Conservation (phyloP, 2,329 filamentous ascomycete species). For the Aspergillus novofumigatus region DNA sequence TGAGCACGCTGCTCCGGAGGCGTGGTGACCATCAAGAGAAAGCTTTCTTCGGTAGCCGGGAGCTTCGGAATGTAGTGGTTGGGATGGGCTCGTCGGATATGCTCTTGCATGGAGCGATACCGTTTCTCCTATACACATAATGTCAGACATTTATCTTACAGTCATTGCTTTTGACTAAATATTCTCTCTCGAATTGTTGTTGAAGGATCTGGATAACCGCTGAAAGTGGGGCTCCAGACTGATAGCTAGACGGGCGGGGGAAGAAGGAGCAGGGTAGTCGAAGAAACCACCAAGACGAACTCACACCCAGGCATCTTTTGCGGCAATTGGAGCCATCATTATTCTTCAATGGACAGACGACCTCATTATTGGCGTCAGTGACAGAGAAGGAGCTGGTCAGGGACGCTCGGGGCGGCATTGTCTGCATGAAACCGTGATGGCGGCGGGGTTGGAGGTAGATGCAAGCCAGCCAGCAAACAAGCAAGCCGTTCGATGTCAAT, state of each 20-base stretch:
- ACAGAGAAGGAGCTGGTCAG: slow-evolving; percentile 89
- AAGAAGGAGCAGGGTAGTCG: slow-evolving; percentile 8
- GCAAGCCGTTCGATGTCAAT: slow-evolving; percentile 1
- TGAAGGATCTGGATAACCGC: not conserved
- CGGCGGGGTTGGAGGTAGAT: slow-evolving; percentile 13
- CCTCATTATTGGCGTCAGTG: slow-evolving; percentile 88
- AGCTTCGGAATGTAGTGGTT: slow-evolving; percentile 98
- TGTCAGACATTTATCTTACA: slow-evolving; percentile 6
- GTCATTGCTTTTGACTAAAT: not conserved
- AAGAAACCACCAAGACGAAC: slow-evolving; percentile 43
- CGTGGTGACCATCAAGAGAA: slow-evolving; percentile 91
- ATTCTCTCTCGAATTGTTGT: not conserved
- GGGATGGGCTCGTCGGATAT: slow-evolving; percentile 93
- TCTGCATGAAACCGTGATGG: slow-evolving; percentile 42
- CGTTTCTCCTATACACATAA: slow-evolving; percentile 69
- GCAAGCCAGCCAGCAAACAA: slow-evolving; percentile 8
- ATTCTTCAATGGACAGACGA: slow-evolving; percentile 91
- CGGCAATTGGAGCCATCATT: slow-evolving; percentile 95
- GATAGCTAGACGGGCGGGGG: slow-evolving; percentile 1
- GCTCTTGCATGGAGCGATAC: slow-evolving; percentile 98
- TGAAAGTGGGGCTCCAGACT: slow-evolving; percentile 9
- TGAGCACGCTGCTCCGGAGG: slow-evolving; percentile 70
- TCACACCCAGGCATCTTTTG: slow-evolving; percentile 96
- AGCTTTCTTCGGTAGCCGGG: slow-evolving; percentile 96
- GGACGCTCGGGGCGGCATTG: slow-evolving; percentile 84